Evolutionary conservation across 2,329 filamentous ascomycete genomes (phyloP).

Genomic region (Pseudogymnoascus sp.): DNA sequence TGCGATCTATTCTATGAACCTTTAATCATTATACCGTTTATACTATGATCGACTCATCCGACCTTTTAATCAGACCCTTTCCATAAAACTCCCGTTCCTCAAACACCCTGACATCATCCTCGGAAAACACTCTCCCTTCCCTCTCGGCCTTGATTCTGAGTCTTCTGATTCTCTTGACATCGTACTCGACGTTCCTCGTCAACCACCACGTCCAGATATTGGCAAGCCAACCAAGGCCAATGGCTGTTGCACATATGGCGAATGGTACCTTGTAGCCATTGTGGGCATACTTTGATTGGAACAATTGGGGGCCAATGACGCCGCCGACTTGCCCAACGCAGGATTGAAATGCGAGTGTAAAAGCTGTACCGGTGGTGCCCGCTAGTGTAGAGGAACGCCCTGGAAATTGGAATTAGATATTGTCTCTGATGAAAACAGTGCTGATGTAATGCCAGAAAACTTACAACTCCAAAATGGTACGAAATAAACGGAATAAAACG

Average conservation of each 20-base stretch:
- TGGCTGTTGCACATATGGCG: constrained; percentile 30
- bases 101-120: constrained; percentile 25
- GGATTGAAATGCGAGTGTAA: constrained; percentile 36
- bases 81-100: constrained; percentile 19
- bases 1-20: background rate
- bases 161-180: constrained; percentile 28
- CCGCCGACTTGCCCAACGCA: constrained; percentile 37
- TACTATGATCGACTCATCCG: background rate
- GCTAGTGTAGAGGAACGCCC: constrained; percentile 34
- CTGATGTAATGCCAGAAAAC: background rate
- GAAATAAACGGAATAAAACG: constrained; percentile 37
- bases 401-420: constrained; percentile 5
- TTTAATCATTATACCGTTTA: background rate
- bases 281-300: constrained; percentile 34
- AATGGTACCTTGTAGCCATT: constrained; percentile 34
- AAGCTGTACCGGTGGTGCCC: constrained; percentile 37
- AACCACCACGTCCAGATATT: constrained; percentile 36
- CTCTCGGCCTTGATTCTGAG: constrained; percentile 25
- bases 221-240: constrained; percentile 30
- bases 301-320: constrained; percentile 38
- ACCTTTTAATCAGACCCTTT: background rate
- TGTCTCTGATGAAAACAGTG: background rate
- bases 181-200: constrained; percentile 33
- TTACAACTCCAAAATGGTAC: constrained; percentile 33
- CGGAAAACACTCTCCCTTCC: constrained; percentile 23